Evolutionary conservation across 176 grass and related monocot species (phyloP), one percentile per base, ranked within the genome.

Genomic region (Calamus simplicifolius): DNA sequence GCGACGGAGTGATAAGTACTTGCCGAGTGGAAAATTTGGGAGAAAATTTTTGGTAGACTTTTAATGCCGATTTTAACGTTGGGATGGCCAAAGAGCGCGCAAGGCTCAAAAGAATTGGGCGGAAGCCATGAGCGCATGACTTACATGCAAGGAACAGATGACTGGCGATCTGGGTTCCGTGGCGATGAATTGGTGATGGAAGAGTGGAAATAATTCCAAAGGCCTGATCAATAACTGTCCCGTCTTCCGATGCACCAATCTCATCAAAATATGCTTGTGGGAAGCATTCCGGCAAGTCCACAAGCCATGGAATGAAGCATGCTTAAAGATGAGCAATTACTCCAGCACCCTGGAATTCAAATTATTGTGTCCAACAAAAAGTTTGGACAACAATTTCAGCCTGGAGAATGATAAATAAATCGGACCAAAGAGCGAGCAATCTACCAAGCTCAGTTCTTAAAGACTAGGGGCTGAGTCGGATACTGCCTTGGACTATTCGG

Each of bases 261-360:
- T 61, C 74, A 79, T 16, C 71, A 50, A 43, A 29, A 2, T 5
- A 79, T n/a, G n/a, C n/a, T 52, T 17, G 58, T 57, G 57, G 78
- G 81, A 16, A 89, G 8, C 25, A 64, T 30, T 52, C 85, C 85
- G 6, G 61, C 23, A 5, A 86, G 68, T 2, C 2, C 3, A 68
- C 81, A 82, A 18, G 50, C 59, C 13, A 29, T 30, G 25, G 83
- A 58, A 6, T 0, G 4, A 64, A 91, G 75, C 19, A 80, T 72
- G 17, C 43, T 52, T 2, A 80, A 48, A 25, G 59, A 74, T 7
- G 72, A 57, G 10, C 14, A 91, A 73, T 48, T 73, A 83, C 13
- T 80, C 72, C 5, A 76, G 82, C 5, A 91, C 6, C 0, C 1
- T 13, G 50, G 72, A 81, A 16, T 67, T 56, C 16, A 75, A 29